These are phyloP conservation scores for Yarrowia porcina DNA, from an alignment of 805 yeast genomes.

Conservation along the genomic window DNA sequence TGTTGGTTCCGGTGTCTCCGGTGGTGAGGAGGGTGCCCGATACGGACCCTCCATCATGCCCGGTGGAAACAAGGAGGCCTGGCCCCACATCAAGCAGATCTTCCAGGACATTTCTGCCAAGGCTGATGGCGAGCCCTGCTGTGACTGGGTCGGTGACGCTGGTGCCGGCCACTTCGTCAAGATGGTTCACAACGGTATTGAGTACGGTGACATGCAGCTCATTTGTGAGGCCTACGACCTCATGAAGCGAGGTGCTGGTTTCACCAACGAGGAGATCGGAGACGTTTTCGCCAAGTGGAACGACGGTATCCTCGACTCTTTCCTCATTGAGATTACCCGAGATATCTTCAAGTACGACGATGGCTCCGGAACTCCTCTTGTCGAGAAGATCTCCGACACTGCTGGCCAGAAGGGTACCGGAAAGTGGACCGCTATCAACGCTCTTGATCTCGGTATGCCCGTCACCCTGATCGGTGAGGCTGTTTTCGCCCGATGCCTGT, in stretches of 20 bases:
- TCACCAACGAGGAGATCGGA: slow-evolving; percentile 87
- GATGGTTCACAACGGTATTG: slow-evolving; percentile 99
- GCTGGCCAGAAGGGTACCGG: slow-evolving; percentile 99
- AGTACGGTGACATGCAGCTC: slow-evolving; percentile 99
- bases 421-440: slow-evolving; percentile 99
- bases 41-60: slow-evolving; percentile 99
- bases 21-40: slow-evolving; percentile 99
- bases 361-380: slow-evolving; percentile 85
- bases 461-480: slow-evolving; percentile 98
- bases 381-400: slow-evolving; percentile 92
- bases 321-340: slow-evolving; percentile 94
- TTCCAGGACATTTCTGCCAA: slow-evolving; percentile 96
- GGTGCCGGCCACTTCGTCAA: slow-evolving; percentile 99
- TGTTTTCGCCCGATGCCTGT: slow-evolving; percentile 92
- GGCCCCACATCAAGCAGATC: slow-evolving; percentile 97
- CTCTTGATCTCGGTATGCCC: slow-evolving; percentile 96
- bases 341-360: slow-evolving; percentile 89
- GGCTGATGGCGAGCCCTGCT: slow-evolving; percentile 98
- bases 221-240: slow-evolving; percentile 97
- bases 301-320: slow-evolving; percentile 95
- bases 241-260: slow-evolving; percentile 89
- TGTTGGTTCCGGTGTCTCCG: slow-evolving; percentile 99
- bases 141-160: slow-evolving; percentile 99
- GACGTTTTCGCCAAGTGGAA: slow-evolving; percentile 92
- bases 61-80: slow-evolving; percentile 96